A percentile compares a stretch with the other conserved stretches of the same genome.
Evolutionary conservation across 1,284 basidiomycete species (phyloP).

Genomic region (Salmacisia buchloeana): DNA sequence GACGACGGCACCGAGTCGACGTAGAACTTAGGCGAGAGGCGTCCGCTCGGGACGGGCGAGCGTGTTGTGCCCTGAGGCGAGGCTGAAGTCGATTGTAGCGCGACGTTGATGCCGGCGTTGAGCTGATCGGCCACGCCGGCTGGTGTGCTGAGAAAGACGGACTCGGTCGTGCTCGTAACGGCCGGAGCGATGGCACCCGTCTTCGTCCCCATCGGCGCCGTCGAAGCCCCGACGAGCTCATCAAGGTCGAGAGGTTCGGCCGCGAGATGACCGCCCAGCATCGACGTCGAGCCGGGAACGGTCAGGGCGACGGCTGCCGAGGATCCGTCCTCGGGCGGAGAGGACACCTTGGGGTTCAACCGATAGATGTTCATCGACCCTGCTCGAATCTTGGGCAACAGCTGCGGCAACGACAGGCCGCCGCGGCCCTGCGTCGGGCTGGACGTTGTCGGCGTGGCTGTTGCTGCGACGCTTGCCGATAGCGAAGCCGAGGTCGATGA

Average conservation of each 20-base stretch:
- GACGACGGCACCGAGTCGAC: too few relatives aligned
- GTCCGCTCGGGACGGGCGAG: too few relatives aligned
- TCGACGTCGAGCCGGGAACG: neutral
- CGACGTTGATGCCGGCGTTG: too few relatives aligned
- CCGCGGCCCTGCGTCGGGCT: too few relatives aligned
- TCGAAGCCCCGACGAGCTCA: neutral
- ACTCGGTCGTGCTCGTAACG: neutral
- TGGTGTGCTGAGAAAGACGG: neutral
- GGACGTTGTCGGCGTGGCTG: too few relatives aligned
- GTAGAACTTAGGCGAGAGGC: too few relatives aligned
- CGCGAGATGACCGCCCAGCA: neutral
- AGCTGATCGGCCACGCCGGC: neutral
- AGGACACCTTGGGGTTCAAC: neutral
- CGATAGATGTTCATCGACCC: neutral
- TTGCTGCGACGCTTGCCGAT: too few relatives aligned
- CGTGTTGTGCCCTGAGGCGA: too few relatives aligned
- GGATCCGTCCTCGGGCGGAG: neutral
- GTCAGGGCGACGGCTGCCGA: neutral
- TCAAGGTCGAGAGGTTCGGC: neutral
- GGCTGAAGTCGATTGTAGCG: too few relatives aligned
- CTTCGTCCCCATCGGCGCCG: neutral
- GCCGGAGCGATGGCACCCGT: neutral
- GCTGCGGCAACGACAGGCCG: neutral
- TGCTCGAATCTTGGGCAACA: neutral
- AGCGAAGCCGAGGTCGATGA: neutral